Conservation (phyloP, 2,329 filamentous ascomycete species). For the Trichocomaceae sp. region DNA sequence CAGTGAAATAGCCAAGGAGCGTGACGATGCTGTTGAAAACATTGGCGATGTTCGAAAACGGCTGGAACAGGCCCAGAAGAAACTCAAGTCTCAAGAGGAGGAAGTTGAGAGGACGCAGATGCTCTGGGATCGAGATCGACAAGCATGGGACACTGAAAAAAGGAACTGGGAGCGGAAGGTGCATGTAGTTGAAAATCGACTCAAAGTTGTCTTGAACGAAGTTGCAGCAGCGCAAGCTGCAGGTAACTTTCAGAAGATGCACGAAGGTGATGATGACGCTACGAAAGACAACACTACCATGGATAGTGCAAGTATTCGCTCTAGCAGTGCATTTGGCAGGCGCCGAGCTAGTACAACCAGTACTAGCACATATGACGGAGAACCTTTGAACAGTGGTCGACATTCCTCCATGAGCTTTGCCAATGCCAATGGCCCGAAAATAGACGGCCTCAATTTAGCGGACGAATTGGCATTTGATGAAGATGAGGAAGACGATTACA, state of each 20-base stretch:
- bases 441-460: conserved; percentile 69
- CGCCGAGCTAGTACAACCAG: conserved; percentile 52
- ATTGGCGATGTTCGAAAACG: conserved; percentile 67
- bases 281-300: conserved; percentile 46
- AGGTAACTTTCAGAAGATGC: conserved; percentile 24
- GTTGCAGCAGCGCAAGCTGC: conserved; percentile 48
- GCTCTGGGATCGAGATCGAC: conserved; percentile 77
- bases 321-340: conserved; percentile 60
- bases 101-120: conserved; percentile 71
- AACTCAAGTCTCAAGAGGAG: conserved; percentile 70
- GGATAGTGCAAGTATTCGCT: conserved; percentile 66
- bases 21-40: conserved; percentile 72
- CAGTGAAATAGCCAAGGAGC: conserved; percentile 73
- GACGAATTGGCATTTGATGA: conserved; percentile 86
- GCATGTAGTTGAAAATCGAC: conserved; percentile 79
- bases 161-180: conserved; percentile 75
- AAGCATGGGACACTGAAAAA: conserved; percentile 76
- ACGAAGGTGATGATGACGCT: conserved; percentile 51
- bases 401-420: conserved; percentile 63
- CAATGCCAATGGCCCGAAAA: conserved; percentile 49
- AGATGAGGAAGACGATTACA: conserved; percentile 62
- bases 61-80: conserved; percentile 71
- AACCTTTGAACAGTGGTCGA: conserved; percentile 52
- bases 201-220: conserved; percentile 81
- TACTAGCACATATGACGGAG: conserved; percentile 44